These are phyloP conservation scores for Xylaria nigripes DNA, from an alignment of 495 filamentous ascomycete genomes.

Conservation along the genomic window DNA sequence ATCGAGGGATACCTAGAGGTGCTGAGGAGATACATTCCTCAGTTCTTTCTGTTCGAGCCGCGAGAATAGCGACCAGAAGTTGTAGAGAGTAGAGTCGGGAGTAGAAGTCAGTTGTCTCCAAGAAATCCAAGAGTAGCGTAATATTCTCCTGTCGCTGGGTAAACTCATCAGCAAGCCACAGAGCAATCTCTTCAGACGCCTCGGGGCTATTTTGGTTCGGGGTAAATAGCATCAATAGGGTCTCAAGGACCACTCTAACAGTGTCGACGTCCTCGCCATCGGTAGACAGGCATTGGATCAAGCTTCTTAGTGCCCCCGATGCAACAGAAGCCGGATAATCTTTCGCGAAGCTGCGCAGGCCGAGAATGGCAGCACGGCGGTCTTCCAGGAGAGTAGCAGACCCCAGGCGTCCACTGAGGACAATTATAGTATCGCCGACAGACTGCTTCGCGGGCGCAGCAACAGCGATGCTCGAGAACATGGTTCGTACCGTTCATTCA, in stretches of 20 bases:
- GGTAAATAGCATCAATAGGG: conserved; percentile 82
- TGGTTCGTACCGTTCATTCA: conserved; percentile 34
- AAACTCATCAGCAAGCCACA: conserved; percentile 97
- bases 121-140: conserved; percentile 76
- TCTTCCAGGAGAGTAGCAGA: conserved; percentile 89
- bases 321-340: conserved; percentile 95
- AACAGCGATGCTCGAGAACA: conserved; percentile 79
- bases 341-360: conserved; percentile 90
- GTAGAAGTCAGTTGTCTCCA: conserved; percentile 85
- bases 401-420: conserved; percentile 74
- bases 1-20: conserved; percentile 75
- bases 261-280: conserved; percentile 96
- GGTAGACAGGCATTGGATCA: conserved; percentile 76
- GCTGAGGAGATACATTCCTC: conserved; percentile 90
- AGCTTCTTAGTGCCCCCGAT: conserved; percentile 73
- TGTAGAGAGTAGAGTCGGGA: conserved; percentile 88
- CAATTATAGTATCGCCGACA: conserved; percentile 85
- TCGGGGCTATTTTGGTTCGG: conserved; percentile 60
- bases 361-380: conserved; percentile 83
- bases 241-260: conserved; percentile 88
- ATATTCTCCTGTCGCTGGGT: conserved; percentile 99
- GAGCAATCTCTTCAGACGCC: conserved; percentile 90
- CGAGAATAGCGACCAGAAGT: conserved; percentile 75
- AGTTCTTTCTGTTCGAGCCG: conserved; percentile 85
- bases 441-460: conserved; percentile 92